Conservation (phyloP, 139 green algal species). For the Dunaliella primolecta region DNA sequence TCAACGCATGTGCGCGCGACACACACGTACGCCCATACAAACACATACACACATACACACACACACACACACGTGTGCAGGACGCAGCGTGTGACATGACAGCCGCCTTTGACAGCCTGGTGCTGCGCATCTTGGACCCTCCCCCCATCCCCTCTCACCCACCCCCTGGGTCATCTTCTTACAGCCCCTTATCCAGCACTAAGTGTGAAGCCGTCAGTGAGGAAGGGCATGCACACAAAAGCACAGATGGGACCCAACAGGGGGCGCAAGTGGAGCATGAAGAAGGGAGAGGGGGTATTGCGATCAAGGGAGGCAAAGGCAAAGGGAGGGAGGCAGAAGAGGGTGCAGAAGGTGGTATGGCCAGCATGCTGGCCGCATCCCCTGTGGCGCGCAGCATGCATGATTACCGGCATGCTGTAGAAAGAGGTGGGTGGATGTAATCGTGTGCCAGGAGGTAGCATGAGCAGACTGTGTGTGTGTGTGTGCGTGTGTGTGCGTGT, state of each 20-base stretch:
- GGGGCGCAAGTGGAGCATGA: background rate
- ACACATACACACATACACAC: background rate
- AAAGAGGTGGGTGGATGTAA: background rate
- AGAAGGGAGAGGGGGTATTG: background rate
- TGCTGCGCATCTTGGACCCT: slow-evolving; percentile 43
- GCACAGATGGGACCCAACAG: no score
- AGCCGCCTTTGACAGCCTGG: slow-evolving; percentile 60
- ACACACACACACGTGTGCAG: background rate
- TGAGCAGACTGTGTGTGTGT: no score
- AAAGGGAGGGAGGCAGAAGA: background rate
- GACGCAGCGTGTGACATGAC: slow-evolving; percentile 55
- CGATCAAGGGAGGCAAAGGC: background rate
- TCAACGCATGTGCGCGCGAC: no score
- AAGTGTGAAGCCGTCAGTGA: background rate
- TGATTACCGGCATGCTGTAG: background rate
- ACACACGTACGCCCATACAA: no score
- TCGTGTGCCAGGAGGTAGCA: no score
- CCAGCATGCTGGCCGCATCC: background rate
- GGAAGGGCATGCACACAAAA: no score
- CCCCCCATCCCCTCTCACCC: background rate
- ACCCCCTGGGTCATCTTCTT: no score
- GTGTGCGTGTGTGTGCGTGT: no score
- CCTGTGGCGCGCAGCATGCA: slow-evolving; percentile 23
- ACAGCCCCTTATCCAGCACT: no score
- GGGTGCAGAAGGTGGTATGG: background rate